Conservation (phyloP, 164 flowering plant species). For the Annona squamosa region DNA sequence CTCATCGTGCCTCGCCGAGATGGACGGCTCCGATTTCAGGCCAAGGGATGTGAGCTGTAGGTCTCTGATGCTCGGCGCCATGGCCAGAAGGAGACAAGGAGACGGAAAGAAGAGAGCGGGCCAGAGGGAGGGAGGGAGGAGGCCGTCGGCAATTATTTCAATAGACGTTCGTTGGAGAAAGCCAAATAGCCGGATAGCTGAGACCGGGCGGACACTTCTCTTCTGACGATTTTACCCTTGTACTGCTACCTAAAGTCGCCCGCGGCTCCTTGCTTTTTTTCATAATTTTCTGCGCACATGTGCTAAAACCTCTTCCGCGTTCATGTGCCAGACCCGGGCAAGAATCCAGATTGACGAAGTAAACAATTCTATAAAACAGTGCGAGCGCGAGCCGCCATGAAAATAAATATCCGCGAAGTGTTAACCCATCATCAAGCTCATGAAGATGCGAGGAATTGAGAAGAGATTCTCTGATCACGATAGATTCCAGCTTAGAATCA, state of each 20-base stretch:
- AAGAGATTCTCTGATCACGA: too few species aligned
- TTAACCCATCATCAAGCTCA: too few species aligned
- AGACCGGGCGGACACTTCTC: not conserved
- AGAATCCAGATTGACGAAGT: too few species aligned
- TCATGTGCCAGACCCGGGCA: too few species aligned
- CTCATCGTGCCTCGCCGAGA: conserved; percentile 11
- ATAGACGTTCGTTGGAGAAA: not conserved
- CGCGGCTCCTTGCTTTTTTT: not conserved
- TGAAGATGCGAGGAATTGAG: too few species aligned
- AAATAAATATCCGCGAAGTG: too few species aligned
- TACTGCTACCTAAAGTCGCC: too few species aligned
- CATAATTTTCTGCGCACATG: not conserved
- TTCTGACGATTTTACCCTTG: not conserved
- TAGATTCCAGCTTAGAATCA: too few species aligned
- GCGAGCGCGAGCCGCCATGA: too few species aligned
- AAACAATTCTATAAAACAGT: too few species aligned
- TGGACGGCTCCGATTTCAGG: conserved; percentile 4
- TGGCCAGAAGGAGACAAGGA: conserved; percentile 14
- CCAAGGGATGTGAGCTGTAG: conserved; percentile 41
- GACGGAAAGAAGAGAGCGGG: conserved; percentile 10
- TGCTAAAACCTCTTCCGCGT: too few species aligned
- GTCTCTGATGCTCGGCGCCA: conserved; percentile 47
- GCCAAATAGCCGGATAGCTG: not conserved
- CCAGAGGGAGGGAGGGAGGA: conserved; percentile 19
- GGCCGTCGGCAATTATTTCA: conserved; percentile 2